Evolutionary conservation across 169 alveolate genomes (phyloP).

Genomic region (Eimeria falciformis): DNA sequence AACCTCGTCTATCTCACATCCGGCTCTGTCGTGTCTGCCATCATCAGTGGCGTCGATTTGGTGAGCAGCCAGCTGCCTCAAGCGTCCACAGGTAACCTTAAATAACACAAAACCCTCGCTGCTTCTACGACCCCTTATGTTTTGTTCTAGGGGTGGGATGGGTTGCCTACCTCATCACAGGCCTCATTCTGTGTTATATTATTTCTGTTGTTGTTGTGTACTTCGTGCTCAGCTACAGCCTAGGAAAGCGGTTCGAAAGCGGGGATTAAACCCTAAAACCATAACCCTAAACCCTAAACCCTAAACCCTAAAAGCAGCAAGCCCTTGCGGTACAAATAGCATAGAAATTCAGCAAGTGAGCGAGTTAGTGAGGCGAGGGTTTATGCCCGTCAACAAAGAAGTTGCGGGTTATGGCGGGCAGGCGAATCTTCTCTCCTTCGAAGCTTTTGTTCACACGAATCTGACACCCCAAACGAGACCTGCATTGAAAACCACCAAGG

Average conservation of each 20-base stretch:
- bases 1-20: neutral
- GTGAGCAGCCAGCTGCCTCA: conserved; percentile 30
- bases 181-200: neutral
- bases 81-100: neutral
- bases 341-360: no score
- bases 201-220: conserved; percentile 27
- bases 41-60: conserved; percentile 31
- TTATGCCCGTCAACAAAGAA: conserved; percentile 97
- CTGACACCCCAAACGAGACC: conserved; percentile 96
- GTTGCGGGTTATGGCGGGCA: conserved; percentile 95
- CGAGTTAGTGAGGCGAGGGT: conserved; percentile 95
- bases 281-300: conserved; percentile 37
- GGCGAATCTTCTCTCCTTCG: conserved; percentile 88
- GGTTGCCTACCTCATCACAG: conserved; percentile 8
- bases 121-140: no score
- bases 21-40: conserved; percentile 15
- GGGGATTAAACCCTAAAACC: neutral
- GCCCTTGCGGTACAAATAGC: no score
- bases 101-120: conserved; percentile 6
- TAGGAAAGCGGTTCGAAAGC: neutral
- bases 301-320: conserved; percentile 36
- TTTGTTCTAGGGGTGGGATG: conserved; percentile 6
- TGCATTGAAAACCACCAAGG: conserved; percentile 77
- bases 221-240: neutral
- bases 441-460: conserved; percentile 87